A percentile compares a stretch with the other conserved stretches of the same genome.
These are phyloP conservation scores for Rhizopus delemar DNA, from an alignment of 371 early-diverging fungal species.

Conservation along the genomic window DNA sequence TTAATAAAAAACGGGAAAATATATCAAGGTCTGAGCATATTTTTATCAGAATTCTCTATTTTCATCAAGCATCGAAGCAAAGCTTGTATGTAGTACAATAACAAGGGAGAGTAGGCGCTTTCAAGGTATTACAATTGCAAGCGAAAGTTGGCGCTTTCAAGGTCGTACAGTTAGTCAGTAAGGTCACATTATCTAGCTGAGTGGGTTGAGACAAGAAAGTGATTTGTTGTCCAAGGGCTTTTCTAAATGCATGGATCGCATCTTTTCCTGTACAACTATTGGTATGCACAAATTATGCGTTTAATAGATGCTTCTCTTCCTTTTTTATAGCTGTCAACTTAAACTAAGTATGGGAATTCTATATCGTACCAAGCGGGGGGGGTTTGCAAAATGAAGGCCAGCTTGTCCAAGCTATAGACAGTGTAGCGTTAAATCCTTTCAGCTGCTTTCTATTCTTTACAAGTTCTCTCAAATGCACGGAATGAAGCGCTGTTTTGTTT, in stretches of 20 bases:
- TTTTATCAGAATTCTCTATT: conserved; percentile 45
- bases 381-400: too few species aligned
- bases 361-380: too few species aligned
- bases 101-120: conserved; percentile 32
- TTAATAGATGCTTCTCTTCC: not conserved
- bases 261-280: conserved; percentile 64
- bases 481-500: too few species aligned
- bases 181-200: conserved; percentile 29
- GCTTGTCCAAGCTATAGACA: too few species aligned
- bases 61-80: conserved; percentile 51
- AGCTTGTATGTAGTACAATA: conserved; percentile 52
- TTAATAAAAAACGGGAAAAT: too few species aligned
- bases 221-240: too few species aligned
- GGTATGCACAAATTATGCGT: conserved; percentile 49
- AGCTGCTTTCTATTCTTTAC: too few species aligned
- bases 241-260: conserved; percentile 80
- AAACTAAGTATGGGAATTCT: too few species aligned
- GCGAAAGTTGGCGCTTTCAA: conserved; percentile 23
- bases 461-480: too few species aligned
- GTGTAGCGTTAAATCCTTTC: too few species aligned
- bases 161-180: conserved; percentile 27
- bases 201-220: conserved; percentile 59
- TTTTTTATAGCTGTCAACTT: not conserved
- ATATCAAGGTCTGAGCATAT: conserved; percentile 42
- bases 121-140: conserved; percentile 43